These are phyloP conservation scores for Phialemoniopsis sp. DNA, from an alignment of 2,329 filamentous ascomycete species.

Conservation along the genomic window DNA sequence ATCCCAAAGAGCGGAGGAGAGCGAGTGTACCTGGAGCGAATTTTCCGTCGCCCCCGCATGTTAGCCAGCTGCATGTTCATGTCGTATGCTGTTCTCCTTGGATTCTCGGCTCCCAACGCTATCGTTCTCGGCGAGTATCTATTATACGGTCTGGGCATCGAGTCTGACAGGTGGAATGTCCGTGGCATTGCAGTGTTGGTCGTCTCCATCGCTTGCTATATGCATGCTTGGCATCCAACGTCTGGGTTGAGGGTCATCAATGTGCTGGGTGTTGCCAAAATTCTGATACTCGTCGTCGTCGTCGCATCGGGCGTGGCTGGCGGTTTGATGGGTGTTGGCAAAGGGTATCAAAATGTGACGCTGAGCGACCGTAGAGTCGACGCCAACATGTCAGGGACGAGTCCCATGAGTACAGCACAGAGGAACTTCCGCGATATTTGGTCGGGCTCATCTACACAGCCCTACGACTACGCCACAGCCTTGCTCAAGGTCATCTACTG, in stretches of 20 bases:
- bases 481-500: conserved; percentile 53
- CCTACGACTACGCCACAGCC: conserved; percentile 41
- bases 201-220: conserved; percentile 39
- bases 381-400: conserved; percentile 12
- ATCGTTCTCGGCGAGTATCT: conserved; percentile 48
- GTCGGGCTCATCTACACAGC: conserved; percentile 30
- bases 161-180: conserved; percentile 42
- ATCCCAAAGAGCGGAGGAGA: conserved; percentile 44
- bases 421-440: conserved; percentile 34
- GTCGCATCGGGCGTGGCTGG: conserved; percentile 36
- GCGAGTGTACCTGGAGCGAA: conserved; percentile 49
- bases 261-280: conserved; percentile 41
- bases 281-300: conserved; percentile 42
- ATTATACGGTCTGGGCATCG: conserved; percentile 36
- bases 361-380: conserved; percentile 15
- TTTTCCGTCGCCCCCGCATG: conserved; percentile 45
- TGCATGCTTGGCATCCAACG: conserved; percentile 40
- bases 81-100: conserved; percentile 42
- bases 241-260: conserved; percentile 44
- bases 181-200: conserved; percentile 40
- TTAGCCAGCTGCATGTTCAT: conserved; percentile 50
- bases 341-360: conserved; percentile 5
- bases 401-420: conserved; percentile 24
- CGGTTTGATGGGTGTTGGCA: conserved; percentile 23
- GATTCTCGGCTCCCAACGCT: conserved; percentile 47